Conservation (phyloP, 2,329 filamentous ascomycete genomes). For the Elsinoe perseae region DNA sequence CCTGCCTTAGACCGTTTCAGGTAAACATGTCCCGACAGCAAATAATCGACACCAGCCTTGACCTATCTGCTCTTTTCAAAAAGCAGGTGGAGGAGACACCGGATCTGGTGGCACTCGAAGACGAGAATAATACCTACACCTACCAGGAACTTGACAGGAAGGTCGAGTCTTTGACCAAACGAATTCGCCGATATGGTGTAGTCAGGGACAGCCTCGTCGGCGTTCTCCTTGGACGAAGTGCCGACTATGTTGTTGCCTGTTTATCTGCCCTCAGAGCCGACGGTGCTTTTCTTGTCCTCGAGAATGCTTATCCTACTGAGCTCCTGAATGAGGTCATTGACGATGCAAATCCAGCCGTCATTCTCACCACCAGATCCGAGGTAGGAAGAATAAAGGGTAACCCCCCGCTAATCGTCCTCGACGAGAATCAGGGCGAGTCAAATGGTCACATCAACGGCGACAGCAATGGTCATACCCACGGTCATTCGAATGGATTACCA, state of each 20-base stretch:
- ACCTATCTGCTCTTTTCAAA: constrained; percentile 63
- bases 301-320: constrained; percentile 68
- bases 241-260: constrained; percentile 71
- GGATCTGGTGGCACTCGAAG: constrained; percentile 62
- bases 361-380: constrained; percentile 61
- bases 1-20: constrained; percentile 8
- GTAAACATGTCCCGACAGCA: constrained; percentile 11
- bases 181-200: constrained; percentile 60
- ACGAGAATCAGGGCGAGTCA: constrained; percentile 35
- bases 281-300: constrained; percentile 71
- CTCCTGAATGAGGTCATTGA: constrained; percentile 68
- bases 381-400: constrained; percentile 56
- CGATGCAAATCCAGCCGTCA: constrained; percentile 62
- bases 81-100: constrained; percentile 62
- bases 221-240: constrained; percentile 65
- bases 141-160: constrained; percentile 64
- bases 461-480: constrained; percentile 18
- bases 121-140: constrained; percentile 58
- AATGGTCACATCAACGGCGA: constrained; percentile 36
- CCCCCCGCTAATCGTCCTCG: constrained; percentile 58
- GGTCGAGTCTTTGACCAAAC: constrained; percentile 56
- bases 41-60: constrained; percentile 62
- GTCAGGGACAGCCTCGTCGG: constrained; percentile 67
- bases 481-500: constrained; percentile 30
- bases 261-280: constrained; percentile 70